phyloP scores from a whole-genome alignment of 257 asterid genomes.

The Fraxinus anomala region DNA sequence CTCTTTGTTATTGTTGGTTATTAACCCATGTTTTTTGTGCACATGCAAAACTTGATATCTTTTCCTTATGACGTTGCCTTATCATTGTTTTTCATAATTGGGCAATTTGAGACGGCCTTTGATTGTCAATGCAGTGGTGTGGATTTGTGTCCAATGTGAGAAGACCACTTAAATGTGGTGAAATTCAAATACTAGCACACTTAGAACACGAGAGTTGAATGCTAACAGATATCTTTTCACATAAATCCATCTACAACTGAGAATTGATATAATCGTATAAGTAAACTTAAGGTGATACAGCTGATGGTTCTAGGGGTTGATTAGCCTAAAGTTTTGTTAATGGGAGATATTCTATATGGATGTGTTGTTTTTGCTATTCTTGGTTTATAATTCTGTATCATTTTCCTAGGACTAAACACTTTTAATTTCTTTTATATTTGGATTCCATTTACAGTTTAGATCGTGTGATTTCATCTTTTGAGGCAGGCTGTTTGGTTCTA shows the following conservation, averaged over 20 bases:
- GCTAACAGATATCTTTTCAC: constrained; percentile 1
- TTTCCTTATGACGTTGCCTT: constrained; percentile 5
- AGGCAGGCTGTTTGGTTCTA: not conserved
- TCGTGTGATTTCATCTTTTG: not conserved
- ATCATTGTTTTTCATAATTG: constrained; percentile 5
- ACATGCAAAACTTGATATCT: not conserved
- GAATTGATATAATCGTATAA: constrained; percentile 12
- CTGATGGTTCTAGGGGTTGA: not conserved
- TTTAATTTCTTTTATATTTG: not conserved
- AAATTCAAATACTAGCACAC: constrained; percentile 20
- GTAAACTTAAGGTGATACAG: constrained; percentile 1
- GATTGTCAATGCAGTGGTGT: constrained; percentile 16
- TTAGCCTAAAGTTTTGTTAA: not conserved
- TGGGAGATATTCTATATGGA: not conserved
- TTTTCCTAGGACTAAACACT: constrained; percentile 1
- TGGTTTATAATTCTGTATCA: not conserved
- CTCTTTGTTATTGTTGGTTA: constrained; percentile 14
- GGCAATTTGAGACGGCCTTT: constrained; percentile 7
- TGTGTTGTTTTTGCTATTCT: constrained; percentile 11
- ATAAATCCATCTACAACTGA: constrained; percentile 15
- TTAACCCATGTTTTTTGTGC: constrained; percentile 7
- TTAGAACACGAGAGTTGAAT: constrained; percentile 8
- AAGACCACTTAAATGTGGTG: constrained; percentile 1
- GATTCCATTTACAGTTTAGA: not conserved
- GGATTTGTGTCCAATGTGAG: not conserved